phyloP scores from a whole-genome alignment of 139 green algal genomes.

The Picochlorum sp. region DNA sequence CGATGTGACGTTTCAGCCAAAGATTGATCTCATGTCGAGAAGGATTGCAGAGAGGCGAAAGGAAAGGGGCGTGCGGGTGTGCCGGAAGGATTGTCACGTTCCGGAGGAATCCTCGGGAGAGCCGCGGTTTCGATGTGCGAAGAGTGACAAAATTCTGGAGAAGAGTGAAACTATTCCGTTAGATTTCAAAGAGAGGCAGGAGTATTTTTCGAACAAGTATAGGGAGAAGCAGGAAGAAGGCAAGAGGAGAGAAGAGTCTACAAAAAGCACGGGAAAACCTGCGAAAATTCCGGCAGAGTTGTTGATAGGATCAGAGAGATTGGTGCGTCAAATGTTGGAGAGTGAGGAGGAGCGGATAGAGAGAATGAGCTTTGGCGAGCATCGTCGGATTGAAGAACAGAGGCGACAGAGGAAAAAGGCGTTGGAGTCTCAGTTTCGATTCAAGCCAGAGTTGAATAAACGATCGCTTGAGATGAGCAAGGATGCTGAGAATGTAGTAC shows the following conservation, averaged over 20 bases:
- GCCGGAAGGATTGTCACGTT: neutral
- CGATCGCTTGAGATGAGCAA: neutral
- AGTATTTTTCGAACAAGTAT: neutral
- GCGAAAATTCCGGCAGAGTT: neutral
- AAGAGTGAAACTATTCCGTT: neutral
- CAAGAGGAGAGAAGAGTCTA: neutral
- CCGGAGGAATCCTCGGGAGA: neutral
- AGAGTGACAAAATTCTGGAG: neutral
- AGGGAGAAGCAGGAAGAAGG: neutral
- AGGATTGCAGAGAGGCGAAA: neutral
- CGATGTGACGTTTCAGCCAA: neutral
- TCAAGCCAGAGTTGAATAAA: conserved; percentile 1
- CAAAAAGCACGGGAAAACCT: neutral
- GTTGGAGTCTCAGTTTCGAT: neutral
- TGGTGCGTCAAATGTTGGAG: neutral
- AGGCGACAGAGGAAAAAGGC: neutral
- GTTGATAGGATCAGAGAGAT: neutral
- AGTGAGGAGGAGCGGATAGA: neutral
- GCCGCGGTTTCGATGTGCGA: neutral
- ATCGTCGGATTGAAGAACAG: neutral
- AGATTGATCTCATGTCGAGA: neutral
- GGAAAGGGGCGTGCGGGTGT: neutral
- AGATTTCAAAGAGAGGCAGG: neutral
- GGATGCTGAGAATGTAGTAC: too few species aligned
- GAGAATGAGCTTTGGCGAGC: neutral